These are phyloP conservation scores for Apophysomyces ossiformis DNA, from an alignment of 371 early-diverging fungal species.

Conservation along the genomic window DNA sequence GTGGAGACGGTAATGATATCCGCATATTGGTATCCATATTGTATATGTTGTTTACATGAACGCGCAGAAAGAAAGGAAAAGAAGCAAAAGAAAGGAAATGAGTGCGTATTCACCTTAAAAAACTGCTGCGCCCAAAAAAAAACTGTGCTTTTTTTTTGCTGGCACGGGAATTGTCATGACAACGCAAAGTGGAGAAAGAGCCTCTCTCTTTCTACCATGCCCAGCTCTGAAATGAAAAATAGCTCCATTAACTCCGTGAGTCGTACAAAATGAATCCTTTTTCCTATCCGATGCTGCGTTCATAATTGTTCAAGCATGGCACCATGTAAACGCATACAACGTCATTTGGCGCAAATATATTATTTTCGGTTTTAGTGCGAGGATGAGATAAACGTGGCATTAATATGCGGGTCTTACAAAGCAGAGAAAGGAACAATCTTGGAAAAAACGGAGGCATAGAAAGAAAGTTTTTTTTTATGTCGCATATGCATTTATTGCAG, in stretches of 20 bases:
- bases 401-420: too few species aligned
- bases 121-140: not conserved
- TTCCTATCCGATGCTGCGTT: not conserved
- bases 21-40: conserved; percentile 7
- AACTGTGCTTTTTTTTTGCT: not conserved
- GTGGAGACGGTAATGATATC: not conserved
- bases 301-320: not conserved
- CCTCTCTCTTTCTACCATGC: not conserved
- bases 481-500: too few species aligned
- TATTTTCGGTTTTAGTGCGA: too few species aligned
- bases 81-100: not conserved
- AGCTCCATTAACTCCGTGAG: not conserved
- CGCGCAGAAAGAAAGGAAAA: not conserved
- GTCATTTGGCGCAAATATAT: too few species aligned
- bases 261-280: too few species aligned
- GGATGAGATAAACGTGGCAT: too few species aligned
- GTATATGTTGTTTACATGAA: not conserved
- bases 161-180: conserved; percentile 9
- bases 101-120: not conserved
- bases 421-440: too few species aligned
- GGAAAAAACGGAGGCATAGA: not conserved
- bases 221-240: conserved; percentile 4
- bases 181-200: not conserved
- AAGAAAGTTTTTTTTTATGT: not conserved
- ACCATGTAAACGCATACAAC: too few species aligned